Evolutionary conservation across 2,329 filamentous ascomycete species (phyloP), one percentile per base, ranked within the genome.

Genomic region (Paracamarosporium sp.): DNA sequence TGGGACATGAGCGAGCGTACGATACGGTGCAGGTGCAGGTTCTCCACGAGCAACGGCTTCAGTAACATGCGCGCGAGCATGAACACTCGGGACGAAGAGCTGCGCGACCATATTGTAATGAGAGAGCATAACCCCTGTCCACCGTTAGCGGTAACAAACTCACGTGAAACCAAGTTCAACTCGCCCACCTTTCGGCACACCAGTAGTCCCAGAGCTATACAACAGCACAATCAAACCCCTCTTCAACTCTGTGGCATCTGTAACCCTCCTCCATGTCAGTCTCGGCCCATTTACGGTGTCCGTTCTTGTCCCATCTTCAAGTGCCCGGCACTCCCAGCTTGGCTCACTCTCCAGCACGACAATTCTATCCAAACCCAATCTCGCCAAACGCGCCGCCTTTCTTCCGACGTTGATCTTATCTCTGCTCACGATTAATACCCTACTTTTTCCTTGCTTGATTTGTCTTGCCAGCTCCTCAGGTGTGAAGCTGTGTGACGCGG

Each of bases 401-500:
- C 79, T 78, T 2, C 81, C 76, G 0, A 80, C 70, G 33, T 79
- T 76, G 15, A 81, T 76, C 45, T 82, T 80, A 36, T 81, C 78
- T 24, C 77, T 79, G 69, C 84, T 84, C 52, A 78, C 78, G 35
- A 82, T 69, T 33, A 83, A 59, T 35, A 80, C 48, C 0, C 71
- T 77, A 28, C 73, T 77, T 11, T 71, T 69, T 0, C 76, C 78
- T 25, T 78, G 73, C 20, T 65, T 74, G 35, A 82, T 71, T 57
- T 80, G 79, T 13, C 80, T 72, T 1, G 79, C 78, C 9, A 87
- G 69, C 20, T 87, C 85, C 3, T 73, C 65, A 1, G 79, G 72
- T 0, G 83, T 84, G 3, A 77, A 80, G 1, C 79, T 76, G 0
- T 82, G 76, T 46, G 79, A 82, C 0, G 82, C 83, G 6, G 82